These are phyloP conservation scores for Colletotrichum tabaci DNA, from an alignment of 2,329 filamentous ascomycete species.

Conservation along the genomic window DNA sequence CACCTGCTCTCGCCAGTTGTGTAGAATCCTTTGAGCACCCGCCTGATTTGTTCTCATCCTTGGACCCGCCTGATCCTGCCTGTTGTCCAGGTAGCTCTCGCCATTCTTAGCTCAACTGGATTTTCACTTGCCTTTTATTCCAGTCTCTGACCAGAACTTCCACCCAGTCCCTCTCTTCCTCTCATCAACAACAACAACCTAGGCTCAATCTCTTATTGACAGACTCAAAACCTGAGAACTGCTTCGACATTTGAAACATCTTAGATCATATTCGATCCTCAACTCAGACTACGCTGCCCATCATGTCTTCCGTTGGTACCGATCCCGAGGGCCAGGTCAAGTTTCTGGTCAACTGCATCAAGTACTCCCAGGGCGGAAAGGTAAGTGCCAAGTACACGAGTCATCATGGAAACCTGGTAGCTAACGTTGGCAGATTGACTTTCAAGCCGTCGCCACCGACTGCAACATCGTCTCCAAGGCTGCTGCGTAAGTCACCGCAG, in stretches of 20 bases:
- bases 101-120: background rate
- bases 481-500: slow-evolving; percentile 73
- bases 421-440: slow-evolving; percentile 70
- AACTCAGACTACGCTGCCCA: slow-evolving; percentile 18
- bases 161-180: background rate
- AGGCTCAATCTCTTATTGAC: background rate
- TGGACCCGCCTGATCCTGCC: background rate
- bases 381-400: slow-evolving; percentile 55
- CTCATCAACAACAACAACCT: background rate
- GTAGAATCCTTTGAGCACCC: slow-evolving; percentile 1
- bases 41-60: background rate
- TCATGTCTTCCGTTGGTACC: slow-evolving; percentile 38
- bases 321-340: slow-evolving; percentile 72
- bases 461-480: slow-evolving; percentile 75
- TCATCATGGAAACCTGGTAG: background rate
- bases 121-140: background rate
- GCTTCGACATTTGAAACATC: background rate
- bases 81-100: slow-evolving; percentile 1
- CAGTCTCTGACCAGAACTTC: background rate
- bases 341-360: slow-evolving; percentile 78
- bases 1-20: background rate
- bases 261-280: background rate
- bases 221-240: background rate
- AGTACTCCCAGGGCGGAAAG: slow-evolving; percentile 71
- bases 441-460: slow-evolving; percentile 74